Base-by-base conservation (phyloP, 345 rosid genomes). In the Microthlaspi erraticum region DNA sequence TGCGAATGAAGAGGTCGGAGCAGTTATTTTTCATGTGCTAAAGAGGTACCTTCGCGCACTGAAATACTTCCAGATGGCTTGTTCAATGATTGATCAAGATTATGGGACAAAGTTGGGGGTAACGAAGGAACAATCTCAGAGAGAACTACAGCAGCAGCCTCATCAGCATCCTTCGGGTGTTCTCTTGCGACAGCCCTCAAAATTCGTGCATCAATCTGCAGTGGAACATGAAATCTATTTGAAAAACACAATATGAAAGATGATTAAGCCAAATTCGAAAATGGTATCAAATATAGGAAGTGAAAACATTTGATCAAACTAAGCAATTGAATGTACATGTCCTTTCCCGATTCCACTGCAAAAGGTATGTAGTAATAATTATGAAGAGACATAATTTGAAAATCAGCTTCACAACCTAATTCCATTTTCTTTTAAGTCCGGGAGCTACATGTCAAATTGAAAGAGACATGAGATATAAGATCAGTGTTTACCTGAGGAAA, bases 161-260 rank as follows among this genome's bases (percentile, higher is more conserved):
- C 76, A 75, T 91, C 84, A 3, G 85, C 80, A 77, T 91, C 91
- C 60, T 84, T 84, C 0, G 84, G 73, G 54, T 94, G 84, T 71
- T 92, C 97, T 66, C 85, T 84, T 19, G 99, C 97, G 73, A 88
- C 89, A 81, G 98, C 98, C 82, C 81, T 89, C 78, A 94, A 66
- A 36, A 89, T 31, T 10, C 97, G 89, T 9, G 76, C 9, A 80
- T 94, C 98, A 71, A 91, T 72, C 99, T 94, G 82, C 26, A 71
- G 44, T 17, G 44, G 36, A 56, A 29, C 37, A 51, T 13, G 9
- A 49, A 44, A 45, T 14, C 2, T 4, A 5, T 43, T 7, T 29
- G 3, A 10, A 64, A 33, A 70, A 50, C 42, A 29, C 11, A 29
- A 39, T 33, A 33, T 8, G 18, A 41, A 31, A 41, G 37, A 31